These are phyloP conservation scores for Monosporascus ibericus DNA, from an alignment of 2,329 filamentous ascomycete species.

Conservation along the genomic window DNA sequence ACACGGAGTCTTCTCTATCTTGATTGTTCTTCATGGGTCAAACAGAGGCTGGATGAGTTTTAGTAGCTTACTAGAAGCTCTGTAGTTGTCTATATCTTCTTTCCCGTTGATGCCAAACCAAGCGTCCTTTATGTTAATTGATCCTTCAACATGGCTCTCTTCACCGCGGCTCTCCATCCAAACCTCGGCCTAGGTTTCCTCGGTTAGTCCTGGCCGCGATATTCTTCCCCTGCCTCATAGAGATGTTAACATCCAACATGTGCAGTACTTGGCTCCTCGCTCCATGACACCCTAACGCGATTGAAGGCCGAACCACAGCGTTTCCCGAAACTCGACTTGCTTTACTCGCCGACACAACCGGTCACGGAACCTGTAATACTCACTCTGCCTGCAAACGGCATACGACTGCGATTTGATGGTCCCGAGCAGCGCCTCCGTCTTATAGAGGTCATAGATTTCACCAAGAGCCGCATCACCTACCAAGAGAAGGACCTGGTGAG, in stretches of 20 bases:
- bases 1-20: not conserved
- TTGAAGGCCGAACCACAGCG: slow-evolving; percentile 80
- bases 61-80: not conserved
- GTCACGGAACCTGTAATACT: slow-evolving; percentile 70
- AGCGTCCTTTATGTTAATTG: not conserved
- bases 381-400: slow-evolving; percentile 73
- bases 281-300: slow-evolving; percentile 82
- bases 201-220: slow-evolving; percentile 12
- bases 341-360: slow-evolving; percentile 71
- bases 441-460: slow-evolving; percentile 87
- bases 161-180: slow-evolving; percentile 25
- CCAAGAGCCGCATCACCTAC: slow-evolving; percentile 76
- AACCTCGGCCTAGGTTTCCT: slow-evolving; percentile 25
- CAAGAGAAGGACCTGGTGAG: slow-evolving; percentile 62
- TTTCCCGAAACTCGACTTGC: slow-evolving; percentile 77
- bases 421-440: slow-evolving; percentile 85
- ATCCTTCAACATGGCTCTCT: slow-evolving; percentile 22
- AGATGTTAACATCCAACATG: not conserved
- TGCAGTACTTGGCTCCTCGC: slow-evolving; percentile 77
- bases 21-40: slow-evolving; percentile 11
- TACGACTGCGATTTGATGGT: slow-evolving; percentile 89
- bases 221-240: slow-evolving; percentile 6
- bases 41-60: slow-evolving; percentile 5
- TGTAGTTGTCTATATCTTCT: not conserved
- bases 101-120: not conserved